phyloP scores from a whole-genome alignment of 805 yeast genomes.

The Priceomyces melissophilus region DNA sequence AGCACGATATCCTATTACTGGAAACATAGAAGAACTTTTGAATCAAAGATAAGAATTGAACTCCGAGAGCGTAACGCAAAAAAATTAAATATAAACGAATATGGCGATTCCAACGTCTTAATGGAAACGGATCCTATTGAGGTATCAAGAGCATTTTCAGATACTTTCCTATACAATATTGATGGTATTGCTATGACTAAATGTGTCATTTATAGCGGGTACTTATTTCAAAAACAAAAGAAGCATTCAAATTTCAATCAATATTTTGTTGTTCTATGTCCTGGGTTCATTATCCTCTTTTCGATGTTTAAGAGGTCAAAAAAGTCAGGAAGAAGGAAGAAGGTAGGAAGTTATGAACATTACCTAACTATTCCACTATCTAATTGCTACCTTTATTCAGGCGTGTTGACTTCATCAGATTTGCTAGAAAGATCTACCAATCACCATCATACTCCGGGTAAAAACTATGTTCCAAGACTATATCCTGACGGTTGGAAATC shows the following conservation, averaged over 20 bases:
- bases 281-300: conserved; percentile 65
- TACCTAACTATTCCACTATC: conserved; percentile 58
- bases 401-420: conserved; percentile 55
- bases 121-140: conserved; percentile 37
- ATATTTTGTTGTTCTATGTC: conserved; percentile 61
- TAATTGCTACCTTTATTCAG: conserved; percentile 75
- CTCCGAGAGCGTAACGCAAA: conserved; percentile 45
- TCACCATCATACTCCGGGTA: conserved; percentile 53
- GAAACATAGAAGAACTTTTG: conserved; percentile 45
- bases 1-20: conserved; percentile 52
- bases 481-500: conserved; percentile 85
- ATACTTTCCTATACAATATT: conserved; percentile 51
- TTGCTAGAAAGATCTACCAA: conserved; percentile 45
- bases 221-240: conserved; percentile 63
- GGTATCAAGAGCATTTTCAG: conserved; percentile 55
- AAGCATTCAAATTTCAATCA: conserved; percentile 66
- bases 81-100: conserved; percentile 50
- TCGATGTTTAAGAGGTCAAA: conserved; percentile 46
- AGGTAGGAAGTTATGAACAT: conserved; percentile 47
- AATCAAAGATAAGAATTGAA: conserved; percentile 30
- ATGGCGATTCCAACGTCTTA: conserved; percentile 51
- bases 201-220: conserved; percentile 61
- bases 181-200: conserved; percentile 58
- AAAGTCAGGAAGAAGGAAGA: conserved; percentile 44
- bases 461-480: conserved; percentile 61